Conservation (phyloP, 352 stramenopile genomes). For the Aphanomyces euteiches region DNA sequence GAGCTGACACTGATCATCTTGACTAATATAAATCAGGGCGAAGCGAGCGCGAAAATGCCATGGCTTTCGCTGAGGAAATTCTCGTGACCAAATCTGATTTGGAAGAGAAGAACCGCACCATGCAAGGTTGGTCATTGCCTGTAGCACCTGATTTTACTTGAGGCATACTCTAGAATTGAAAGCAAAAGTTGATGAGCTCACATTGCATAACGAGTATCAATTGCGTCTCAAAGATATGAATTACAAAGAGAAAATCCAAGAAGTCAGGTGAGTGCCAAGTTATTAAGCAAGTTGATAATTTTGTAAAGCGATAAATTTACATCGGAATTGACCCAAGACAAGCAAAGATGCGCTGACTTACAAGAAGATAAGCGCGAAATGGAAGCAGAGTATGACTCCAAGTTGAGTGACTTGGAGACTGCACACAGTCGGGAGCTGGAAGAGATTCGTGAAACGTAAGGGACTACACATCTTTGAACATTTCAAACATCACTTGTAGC, state of each 20-base stretch:
- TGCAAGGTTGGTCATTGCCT: constrained; percentile 37
- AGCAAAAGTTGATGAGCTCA: constrained; percentile 92
- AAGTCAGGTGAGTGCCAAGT: constrained; percentile 61
- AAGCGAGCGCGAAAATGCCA: constrained; percentile 45
- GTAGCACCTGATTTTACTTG: not conserved
- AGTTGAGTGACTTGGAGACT: constrained; percentile 89
- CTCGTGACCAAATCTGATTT: constrained; percentile 88
- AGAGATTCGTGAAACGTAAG: constrained; percentile 43
- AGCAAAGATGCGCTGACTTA: constrained; percentile 88
- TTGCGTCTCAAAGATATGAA: constrained; percentile 94
- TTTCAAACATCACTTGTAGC: constrained; percentile 53
- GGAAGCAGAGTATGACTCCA: constrained; percentile 90
- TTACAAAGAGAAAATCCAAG: constrained; percentile 93
- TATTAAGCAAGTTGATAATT: not conserved
- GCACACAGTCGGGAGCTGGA: constrained; percentile 89
- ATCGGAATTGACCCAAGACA: constrained; percentile 90
- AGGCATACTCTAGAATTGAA: constrained; percentile 77
- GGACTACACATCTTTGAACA: constrained; percentile 24
- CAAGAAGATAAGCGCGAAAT: constrained; percentile 90
- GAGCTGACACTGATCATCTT: constrained; percentile 15
- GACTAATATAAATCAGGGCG: not conserved
- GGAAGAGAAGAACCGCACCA: constrained; percentile 89
- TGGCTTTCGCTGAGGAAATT: constrained; percentile 76
- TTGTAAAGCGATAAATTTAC: constrained; percentile 78
- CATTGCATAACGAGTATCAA: constrained; percentile 94